A percentile compares a stretch with the other conserved stretches of the same genome.
Conservation (phyloP, 2,329 filamentous ascomycete genomes). For the Ilyonectria mors-panacis region DNA sequence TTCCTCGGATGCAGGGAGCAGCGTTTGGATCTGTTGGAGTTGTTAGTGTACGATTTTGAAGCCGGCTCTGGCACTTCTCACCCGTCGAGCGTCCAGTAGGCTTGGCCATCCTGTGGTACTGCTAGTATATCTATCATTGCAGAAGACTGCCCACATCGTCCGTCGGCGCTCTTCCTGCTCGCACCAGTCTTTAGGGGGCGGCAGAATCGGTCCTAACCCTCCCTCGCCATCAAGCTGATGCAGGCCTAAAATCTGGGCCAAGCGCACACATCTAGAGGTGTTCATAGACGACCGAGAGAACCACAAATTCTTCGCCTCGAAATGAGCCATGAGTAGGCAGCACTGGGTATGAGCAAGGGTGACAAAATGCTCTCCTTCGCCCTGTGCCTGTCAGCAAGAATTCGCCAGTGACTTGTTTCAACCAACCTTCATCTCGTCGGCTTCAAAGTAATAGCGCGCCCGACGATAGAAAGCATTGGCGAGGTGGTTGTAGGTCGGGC, state of each 20-base stretch:
- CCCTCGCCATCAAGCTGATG: conserved; percentile 78
- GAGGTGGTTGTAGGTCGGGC: conserved; percentile 27
- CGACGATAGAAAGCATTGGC: conserved; percentile 41
- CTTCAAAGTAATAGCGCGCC: conserved; percentile 42
- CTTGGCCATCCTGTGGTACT: conserved; percentile 92
- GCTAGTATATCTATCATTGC: conserved; percentile 83
- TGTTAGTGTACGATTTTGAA: conserved; percentile 1
- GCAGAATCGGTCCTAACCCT: conserved; percentile 80
- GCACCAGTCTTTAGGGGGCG: conserved; percentile 82
- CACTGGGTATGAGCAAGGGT: conserved; percentile 82
- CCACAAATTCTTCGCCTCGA: conserved; percentile 86
- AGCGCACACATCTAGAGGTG: conserved; percentile 75
- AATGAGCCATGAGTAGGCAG: conserved; percentile 79
- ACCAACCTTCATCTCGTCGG: conserved; percentile 44
- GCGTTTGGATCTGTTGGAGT: conserved; percentile 73
- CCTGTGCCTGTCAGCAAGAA: conserved; percentile 32
- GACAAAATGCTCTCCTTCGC: conserved; percentile 45
- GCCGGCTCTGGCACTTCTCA: conserved; percentile 33
- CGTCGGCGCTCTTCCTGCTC: conserved; percentile 81
- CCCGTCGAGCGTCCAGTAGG: conserved; percentile 79
- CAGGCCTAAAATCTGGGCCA: conserved; percentile 85
- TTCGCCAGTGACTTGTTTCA: accelerated
- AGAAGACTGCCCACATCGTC: conserved; percentile 86
- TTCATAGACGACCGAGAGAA: conserved; percentile 89
- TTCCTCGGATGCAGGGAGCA: conserved; percentile 81